These are phyloP conservation scores for Fusarium sp. DNA, from an alignment of 2,329 filamentous ascomycete species.

Conservation along the genomic window DNA sequence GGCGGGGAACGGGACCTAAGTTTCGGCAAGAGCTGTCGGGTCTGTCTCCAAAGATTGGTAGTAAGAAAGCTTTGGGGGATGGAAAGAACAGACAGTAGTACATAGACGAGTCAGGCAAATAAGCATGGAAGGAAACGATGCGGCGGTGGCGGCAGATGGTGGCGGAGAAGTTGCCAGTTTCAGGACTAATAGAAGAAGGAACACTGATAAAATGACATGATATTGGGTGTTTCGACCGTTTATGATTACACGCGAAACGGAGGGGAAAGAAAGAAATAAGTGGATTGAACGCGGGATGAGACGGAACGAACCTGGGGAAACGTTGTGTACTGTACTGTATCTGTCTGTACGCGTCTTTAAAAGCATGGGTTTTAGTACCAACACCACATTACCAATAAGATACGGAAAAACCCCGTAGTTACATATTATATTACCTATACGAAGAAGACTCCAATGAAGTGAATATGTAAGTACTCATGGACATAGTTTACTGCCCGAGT, in stretches of 20 bases:
- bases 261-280: conserved; percentile 24
- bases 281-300: conserved; percentile 25
- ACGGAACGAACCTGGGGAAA: conserved; percentile 28
- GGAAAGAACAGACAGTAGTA: neutral
- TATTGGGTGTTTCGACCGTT: conserved; percentile 11
- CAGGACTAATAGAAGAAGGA: conserved; percentile 14
- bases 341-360: conserved; percentile 2
- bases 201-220: conserved; percentile 24
- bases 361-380: neutral
- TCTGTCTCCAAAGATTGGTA: conserved; percentile 3
- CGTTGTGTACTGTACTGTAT: neutral
- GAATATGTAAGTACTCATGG: neutral
- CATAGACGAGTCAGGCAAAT: conserved; percentile 7
- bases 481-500: neutral
- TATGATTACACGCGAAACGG: neutral
- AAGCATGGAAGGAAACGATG: neutral
- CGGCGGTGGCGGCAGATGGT: conserved; percentile 10
- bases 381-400: neutral
- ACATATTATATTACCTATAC: neutral
- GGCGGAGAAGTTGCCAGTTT: conserved; percentile 31
- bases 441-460: neutral
- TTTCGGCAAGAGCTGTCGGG: neutral
- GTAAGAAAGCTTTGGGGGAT: neutral
- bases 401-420: neutral
- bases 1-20: conserved; percentile 6